Conservation (phyloP, 140 eudicot genomes). For the Bidens hawaiensis region DNA sequence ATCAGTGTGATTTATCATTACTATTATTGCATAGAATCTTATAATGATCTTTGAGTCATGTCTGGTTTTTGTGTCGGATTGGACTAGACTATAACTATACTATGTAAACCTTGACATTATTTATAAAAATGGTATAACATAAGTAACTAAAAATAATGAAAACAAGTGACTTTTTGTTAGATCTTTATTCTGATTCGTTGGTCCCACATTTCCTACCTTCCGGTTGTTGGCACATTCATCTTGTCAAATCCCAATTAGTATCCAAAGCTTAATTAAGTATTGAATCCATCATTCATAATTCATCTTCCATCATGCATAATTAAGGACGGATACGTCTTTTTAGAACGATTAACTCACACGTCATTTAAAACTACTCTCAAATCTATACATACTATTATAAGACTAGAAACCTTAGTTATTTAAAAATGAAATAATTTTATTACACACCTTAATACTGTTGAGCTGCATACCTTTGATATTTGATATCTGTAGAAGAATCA, state of each 20-base stretch:
- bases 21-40: background rate
- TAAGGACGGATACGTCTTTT: too few relatives aligned
- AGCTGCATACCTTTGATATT: conserved; percentile 75
- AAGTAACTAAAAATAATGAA: too few relatives aligned
- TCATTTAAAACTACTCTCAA: too few relatives aligned
- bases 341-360: too few relatives aligned
- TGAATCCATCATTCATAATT: background rate
- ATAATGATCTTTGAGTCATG: background rate
- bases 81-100: background rate
- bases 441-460: too few relatives aligned
- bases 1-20: background rate
- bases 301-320: background rate
- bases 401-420: too few relatives aligned
- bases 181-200: conserved; percentile 61
- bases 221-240: conserved; percentile 42
- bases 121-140: background rate
- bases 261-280: conserved; percentile 30
- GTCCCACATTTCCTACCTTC: conserved; percentile 21
- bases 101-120: background rate
- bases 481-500: conserved; percentile 48
- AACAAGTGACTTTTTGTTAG: conserved; percentile 15
- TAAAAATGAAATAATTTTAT: too few relatives aligned
- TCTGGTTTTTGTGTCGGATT: background rate
- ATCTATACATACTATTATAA: too few relatives aligned
- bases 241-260: conserved; percentile 25